These are phyloP conservation scores for Ramicandelaber brevisporus DNA, from an alignment of 192 early-diverging fungal species.

Conservation along the genomic window DNA sequence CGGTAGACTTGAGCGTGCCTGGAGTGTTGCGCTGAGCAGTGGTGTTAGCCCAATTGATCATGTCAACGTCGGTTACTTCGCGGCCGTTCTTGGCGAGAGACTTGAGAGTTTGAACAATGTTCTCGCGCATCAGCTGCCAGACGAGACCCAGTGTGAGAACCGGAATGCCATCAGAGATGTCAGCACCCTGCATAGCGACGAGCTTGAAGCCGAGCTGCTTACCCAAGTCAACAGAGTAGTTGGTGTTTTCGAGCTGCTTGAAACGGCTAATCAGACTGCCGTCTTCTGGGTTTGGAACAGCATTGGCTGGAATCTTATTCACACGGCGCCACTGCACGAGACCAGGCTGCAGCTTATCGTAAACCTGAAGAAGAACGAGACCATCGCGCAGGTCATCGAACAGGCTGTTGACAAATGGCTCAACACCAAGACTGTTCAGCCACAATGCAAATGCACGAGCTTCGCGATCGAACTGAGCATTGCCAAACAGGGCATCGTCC, in stretches of 20 bases:
- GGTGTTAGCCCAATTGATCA: slow-evolving; percentile 89
- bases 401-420: slow-evolving; percentile 93
- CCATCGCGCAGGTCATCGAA: slow-evolving; percentile 93
- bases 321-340: slow-evolving; percentile 84
- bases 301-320: slow-evolving; percentile 39
- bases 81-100: slow-evolving; percentile 53
- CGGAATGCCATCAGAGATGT: slow-evolving; percentile 76
- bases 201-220: slow-evolving; percentile 69
- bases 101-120: slow-evolving; percentile 82
- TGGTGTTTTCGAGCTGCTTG: slow-evolving; percentile 96
- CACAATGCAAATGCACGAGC: slow-evolving; percentile 78
- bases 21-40: slow-evolving; percentile 18
- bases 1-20: slow-evolving; percentile 29
- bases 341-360: slow-evolving; percentile 79
- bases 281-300: too few species aligned
- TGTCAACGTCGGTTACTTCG: slow-evolving; percentile 76
- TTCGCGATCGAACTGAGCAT: slow-evolving; percentile 22
- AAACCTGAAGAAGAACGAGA: slow-evolving; percentile 73
- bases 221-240: slow-evolving; percentile 72
- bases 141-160: slow-evolving; percentile 76
- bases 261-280: slow-evolving; percentile 73
- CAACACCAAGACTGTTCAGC: slow-evolving; percentile 92
- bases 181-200: slow-evolving; percentile 85
- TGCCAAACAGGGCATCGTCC: slow-evolving; percentile 30
- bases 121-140: slow-evolving; percentile 98